These are phyloP conservation scores for Volvox africanus DNA, from an alignment of 139 green algal species.

Conservation along the genomic window DNA sequence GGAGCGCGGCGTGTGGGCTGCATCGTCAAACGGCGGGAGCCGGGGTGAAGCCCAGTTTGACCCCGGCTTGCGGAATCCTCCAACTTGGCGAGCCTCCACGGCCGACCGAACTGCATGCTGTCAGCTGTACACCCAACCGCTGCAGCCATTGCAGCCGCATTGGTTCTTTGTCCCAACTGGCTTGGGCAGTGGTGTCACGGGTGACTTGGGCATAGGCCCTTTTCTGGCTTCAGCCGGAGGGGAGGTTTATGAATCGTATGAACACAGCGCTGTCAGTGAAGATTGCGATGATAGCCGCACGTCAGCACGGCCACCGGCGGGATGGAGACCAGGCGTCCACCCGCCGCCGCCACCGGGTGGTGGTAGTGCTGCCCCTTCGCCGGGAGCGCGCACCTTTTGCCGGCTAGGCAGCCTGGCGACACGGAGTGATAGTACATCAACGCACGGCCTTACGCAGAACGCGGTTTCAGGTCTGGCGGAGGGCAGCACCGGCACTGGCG, in stretches of 20 bases:
- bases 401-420: neutral
- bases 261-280: neutral
- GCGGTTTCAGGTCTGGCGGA: neutral
- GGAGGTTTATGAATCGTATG: neutral
- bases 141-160: neutral
- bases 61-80: neutral
- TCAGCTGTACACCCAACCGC: neutral
- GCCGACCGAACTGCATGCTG: neutral
- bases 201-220: neutral
- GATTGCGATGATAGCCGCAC: conserved; percentile 20
- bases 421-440: neutral
- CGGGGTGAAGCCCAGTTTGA: neutral
- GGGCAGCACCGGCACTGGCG: neutral
- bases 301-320: neutral
- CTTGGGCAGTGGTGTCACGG: neutral
- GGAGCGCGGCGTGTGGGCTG: neutral
- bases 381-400: neutral
- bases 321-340: neutral
- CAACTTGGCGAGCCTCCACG: neutral
- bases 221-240: neutral
- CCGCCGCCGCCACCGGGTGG: neutral
- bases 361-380: too few species aligned
- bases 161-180: neutral
- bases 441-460: neutral
- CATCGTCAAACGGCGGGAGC: neutral